Evolutionary conservation across 2,329 filamentous ascomycete genomes (phyloP).

Genomic region (Hymenoscyphus infarciens): DNA sequence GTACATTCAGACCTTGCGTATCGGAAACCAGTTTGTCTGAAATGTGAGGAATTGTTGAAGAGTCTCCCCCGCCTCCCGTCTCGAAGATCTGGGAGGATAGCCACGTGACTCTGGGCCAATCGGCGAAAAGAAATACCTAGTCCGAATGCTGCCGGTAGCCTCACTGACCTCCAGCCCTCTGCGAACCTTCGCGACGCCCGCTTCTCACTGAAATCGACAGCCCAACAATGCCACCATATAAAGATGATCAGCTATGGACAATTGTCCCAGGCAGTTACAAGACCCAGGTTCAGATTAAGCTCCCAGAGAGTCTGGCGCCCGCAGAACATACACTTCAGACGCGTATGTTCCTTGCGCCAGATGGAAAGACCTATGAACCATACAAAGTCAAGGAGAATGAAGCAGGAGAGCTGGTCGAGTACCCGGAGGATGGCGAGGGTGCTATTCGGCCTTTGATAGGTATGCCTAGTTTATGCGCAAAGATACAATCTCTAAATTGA

Average conservation of each 20-base stretch:
- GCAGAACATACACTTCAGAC: constrained; percentile 83
- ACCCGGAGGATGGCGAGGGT: constrained; percentile 80
- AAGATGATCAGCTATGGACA: constrained; percentile 35
- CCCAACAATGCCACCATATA: constrained; percentile 32
- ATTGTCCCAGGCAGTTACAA: constrained; percentile 44
- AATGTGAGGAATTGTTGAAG: too few species aligned
- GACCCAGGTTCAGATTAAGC: constrained; percentile 35
- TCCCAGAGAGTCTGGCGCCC: constrained; percentile 60
- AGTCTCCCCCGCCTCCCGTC: too few species aligned
- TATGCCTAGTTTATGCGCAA: constrained; percentile 26
- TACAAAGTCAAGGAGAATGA: constrained; percentile 65
- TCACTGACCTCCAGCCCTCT: background rate
- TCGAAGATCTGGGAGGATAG: too few species aligned
- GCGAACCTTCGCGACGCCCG: background rate
- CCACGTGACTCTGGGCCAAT: background rate
- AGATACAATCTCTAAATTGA: background rate
- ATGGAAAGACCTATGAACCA: constrained; percentile 76
- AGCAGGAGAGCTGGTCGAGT: constrained; percentile 77
- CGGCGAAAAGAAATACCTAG: background rate
- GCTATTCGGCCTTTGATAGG: constrained; percentile 81
- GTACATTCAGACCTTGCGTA: too few species aligned
- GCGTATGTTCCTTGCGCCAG: constrained; percentile 83
- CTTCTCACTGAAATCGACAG: background rate
- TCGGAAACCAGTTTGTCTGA: too few species aligned
- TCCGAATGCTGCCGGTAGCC: background rate